Conservation (phyloP, 805 yeast genomes). For the Candida adriatica region DNA sequence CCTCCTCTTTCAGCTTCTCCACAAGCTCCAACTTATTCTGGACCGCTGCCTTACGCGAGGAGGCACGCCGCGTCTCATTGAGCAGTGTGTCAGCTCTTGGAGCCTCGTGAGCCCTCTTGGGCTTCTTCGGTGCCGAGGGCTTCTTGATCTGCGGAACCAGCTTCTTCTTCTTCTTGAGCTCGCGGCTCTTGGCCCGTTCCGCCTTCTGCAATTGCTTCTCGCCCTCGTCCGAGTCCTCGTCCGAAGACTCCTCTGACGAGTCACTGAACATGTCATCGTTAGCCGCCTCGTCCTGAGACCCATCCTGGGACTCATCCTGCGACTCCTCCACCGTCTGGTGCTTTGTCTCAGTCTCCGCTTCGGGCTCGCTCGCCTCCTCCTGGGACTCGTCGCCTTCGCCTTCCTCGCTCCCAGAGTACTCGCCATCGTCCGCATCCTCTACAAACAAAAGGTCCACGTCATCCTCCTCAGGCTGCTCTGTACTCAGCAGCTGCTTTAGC, state of each 20-base stretch:
- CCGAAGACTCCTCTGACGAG: constrained; percentile 35
- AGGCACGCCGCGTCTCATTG: constrained; percentile 52
- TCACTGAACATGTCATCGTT: constrained; percentile 33
- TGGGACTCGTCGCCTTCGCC: constrained; percentile 26
- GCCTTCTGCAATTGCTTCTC: constrained; percentile 50
- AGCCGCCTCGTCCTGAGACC: constrained; percentile 32
- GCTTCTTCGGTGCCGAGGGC: constrained; percentile 21
- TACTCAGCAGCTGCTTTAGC: constrained; percentile 61
- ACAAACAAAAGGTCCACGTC: constrained; percentile 68
- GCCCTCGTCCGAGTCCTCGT: constrained; percentile 55
- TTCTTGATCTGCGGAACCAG: constrained; percentile 28
- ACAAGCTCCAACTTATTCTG: constrained; percentile 72
- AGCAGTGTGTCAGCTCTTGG: constrained; percentile 47
- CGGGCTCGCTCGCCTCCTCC: constrained; percentile 25
- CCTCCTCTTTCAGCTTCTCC: constrained; percentile 62
- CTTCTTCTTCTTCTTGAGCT: constrained; percentile 18
- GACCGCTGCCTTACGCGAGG: constrained; percentile 72
- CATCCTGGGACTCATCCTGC: constrained; percentile 13
- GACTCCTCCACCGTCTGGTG: constrained; percentile 6
- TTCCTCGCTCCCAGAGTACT: constrained; percentile 30
- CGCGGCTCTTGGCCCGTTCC: constrained; percentile 28
- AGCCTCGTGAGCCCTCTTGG: constrained; percentile 29
- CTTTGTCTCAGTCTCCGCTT: constrained; percentile 19
- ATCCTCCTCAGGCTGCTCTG: constrained; percentile 60
- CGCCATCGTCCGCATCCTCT: constrained; percentile 53